Evolutionary conservation across 2,329 filamentous ascomycete genomes (phyloP), one percentile per base, ranked within the genome.

Genomic region (Hymenoscyphus occultus): DNA sequence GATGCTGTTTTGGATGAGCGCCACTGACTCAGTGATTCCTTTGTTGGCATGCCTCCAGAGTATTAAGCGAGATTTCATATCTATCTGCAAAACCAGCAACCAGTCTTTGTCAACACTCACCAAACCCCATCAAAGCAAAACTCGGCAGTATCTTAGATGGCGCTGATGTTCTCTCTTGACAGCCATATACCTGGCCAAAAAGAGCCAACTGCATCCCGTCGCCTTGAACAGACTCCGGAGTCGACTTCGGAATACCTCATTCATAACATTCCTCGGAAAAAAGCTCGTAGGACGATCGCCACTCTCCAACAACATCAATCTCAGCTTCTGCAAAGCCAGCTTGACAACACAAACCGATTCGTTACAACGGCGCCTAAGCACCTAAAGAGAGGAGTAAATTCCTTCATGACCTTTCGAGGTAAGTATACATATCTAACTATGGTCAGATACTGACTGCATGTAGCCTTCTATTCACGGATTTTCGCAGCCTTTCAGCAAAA

Each of bases 331-430:
- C 54, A 28, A 32, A 42, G 28, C 12, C 54, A 59, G 19, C 3
- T 35, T 5, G 14, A 16, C n/a, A 16, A 28, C 9, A 7, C 5
- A 7, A 54, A 31, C 16, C 60, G 14, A 13, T 61, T 39, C 39
- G 35, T 61, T 35, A 45, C 42, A 14, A 39, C 12, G 13, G 31
- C 14, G 3, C 28, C 31, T 9, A 54, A n/a, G 19, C 19, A 39
- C 5, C 61, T 48, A 4, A 64, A 61, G 19, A 59, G 63, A 56
- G 58, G 63, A 10, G 63, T 69, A 31, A 70, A 70, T 58, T 70
- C 68, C n/a, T 70, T 66, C 58, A 70, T 70, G 64, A 62, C 65
- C 31, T 70, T 68, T 35, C 59, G 68, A 19, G 59, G 68, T 69
- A 65, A 51, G 63, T 61, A 32, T 16, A 62, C 19, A 16, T n/a